Evolutionary conservation across 768 basidiomycete species (phyloP), one percentile per base, ranked within the genome.

Genomic region (Tulasnella sp.): DNA sequence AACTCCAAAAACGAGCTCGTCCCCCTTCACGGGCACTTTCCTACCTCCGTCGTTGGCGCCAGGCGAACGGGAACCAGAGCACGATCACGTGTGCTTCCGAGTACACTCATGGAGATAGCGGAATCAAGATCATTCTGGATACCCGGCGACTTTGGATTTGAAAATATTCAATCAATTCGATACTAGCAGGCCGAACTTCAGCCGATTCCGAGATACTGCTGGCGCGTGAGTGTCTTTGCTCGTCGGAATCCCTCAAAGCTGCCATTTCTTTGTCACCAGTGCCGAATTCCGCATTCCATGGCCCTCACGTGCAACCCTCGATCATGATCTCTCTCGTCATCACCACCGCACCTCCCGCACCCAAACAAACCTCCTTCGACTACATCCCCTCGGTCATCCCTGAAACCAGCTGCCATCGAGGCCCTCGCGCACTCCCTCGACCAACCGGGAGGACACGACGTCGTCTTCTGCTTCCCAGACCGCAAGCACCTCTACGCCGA

Each of bases 401-500:
- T 67, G 74, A 75, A 67, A 75, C 74, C 74, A 12, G 74, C 74
- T 22, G 58, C 74, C n/a, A 39, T 68, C 74, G 58, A 75, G n/a
- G 58, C 58, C 6, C 54, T 75, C 29, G 37, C 64, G 8, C 15
- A 70, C 71, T 22, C 45, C 34, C 45, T 72, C 31, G 71, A 40
- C 6, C 69, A 71, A 54, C 76, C 76, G 4, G 76, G 76, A 19
- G 70, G 70, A 17, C 76, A 76, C 49, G 76, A 76, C 71, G 76
- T 76, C 45, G 70, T 76, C 25, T 76, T 76, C 76, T 67, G 58
- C 40, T 76, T 76, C 69, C 70, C 76, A 39, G 70, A 72, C 36
- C 37, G 69, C 14, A 70, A 67, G 69, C 45, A 54, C 45, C 70
- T 76, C 11, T 76, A 76, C 58, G 76, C 76, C 14, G 76, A 76